A percentile compares a stretch with the other conserved stretches of the same genome.
phyloP scores from a whole-genome alignment of 2,329 filamentous ascomycete genomes.

The Beauveria sp. region DNA sequence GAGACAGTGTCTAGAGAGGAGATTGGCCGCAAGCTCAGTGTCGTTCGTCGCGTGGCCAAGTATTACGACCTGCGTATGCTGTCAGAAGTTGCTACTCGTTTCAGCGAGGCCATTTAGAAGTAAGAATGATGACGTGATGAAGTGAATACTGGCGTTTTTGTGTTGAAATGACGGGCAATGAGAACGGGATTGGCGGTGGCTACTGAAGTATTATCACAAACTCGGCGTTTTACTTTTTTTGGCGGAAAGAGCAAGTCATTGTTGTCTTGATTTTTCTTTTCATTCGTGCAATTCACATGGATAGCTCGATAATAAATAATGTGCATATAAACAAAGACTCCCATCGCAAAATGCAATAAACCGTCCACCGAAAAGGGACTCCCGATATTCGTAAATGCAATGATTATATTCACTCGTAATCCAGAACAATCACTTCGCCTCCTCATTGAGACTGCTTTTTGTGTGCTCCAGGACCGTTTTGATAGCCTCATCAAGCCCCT shows the following conservation, averaged over 20 bases:
- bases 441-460: slow-evolving; percentile 22
- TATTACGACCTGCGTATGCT: slow-evolving; percentile 81
- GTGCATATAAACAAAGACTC: slow-evolving; percentile 5
- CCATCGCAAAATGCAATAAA: background rate
- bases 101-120: slow-evolving; percentile 40
- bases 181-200: background rate
- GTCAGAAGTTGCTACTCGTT: slow-evolving; percentile 61
- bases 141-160: slow-evolving; percentile 5
- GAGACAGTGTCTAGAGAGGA: slow-evolving; percentile 62
- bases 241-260: background rate
- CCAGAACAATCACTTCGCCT: background rate
- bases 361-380: background rate
- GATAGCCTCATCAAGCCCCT: slow-evolving; percentile 49
- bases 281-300: background rate
- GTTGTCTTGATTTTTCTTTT: background rate
- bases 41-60: slow-evolving; percentile 66
- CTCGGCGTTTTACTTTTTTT: background rate
- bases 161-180: slow-evolving; percentile 1
- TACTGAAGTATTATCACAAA: background rate
- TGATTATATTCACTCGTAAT: background rate
- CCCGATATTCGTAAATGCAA: background rate
- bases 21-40: slow-evolving; percentile 54
- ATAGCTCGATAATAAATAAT: slow-evolving; percentile 3
- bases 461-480: slow-evolving; percentile 48
- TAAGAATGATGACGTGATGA: slow-evolving; percentile 1